Evolutionary conservation across 2,329 filamentous ascomycete genomes (phyloP).

Genomic region (Trichoderma asperellum): DNA sequence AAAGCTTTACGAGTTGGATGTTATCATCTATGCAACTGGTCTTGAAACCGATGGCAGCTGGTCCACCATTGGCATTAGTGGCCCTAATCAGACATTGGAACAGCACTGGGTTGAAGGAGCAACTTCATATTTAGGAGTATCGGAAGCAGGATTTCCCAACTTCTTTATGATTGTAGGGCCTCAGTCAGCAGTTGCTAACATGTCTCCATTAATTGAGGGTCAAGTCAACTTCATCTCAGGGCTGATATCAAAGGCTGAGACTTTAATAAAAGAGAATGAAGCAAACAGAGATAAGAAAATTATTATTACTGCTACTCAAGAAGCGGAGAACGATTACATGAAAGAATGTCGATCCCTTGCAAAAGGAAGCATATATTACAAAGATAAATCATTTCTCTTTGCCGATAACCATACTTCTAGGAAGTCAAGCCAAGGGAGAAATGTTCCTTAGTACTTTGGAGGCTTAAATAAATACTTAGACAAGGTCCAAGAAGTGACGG

Average conservation of each 20-base stretch:
- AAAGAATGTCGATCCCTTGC: not conserved
- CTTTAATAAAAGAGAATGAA: not conserved
- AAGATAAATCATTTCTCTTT: too few relatives aligned
- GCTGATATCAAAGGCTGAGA: not conserved
- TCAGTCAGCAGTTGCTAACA: not conserved
- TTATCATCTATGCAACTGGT: not conserved
- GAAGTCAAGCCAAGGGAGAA: too few relatives aligned
- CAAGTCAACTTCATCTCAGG: not conserved
- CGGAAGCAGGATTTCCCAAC: not conserved
- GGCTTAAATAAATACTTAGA: too few relatives aligned
- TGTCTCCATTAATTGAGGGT: not conserved
- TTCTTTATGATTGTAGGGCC: not conserved
- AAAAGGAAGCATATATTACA: too few relatives aligned
- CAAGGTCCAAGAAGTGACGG: too few relatives aligned
- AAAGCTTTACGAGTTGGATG: conserved; percentile 2
- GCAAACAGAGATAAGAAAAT: not conserved
- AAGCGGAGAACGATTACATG: not conserved
- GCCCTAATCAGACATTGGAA: not conserved
- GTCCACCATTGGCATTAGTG: not conserved
- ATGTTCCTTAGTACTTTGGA: too few relatives aligned
- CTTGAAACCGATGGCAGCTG: not conserved
- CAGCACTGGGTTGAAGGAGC: not conserved
- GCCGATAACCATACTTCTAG: too few relatives aligned
- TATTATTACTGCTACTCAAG: not conserved
- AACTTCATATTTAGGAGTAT: not conserved